Base-by-base conservation (phyloP, 2,329 filamentous ascomycete genomes). In the Fusarium sp. region DNA sequence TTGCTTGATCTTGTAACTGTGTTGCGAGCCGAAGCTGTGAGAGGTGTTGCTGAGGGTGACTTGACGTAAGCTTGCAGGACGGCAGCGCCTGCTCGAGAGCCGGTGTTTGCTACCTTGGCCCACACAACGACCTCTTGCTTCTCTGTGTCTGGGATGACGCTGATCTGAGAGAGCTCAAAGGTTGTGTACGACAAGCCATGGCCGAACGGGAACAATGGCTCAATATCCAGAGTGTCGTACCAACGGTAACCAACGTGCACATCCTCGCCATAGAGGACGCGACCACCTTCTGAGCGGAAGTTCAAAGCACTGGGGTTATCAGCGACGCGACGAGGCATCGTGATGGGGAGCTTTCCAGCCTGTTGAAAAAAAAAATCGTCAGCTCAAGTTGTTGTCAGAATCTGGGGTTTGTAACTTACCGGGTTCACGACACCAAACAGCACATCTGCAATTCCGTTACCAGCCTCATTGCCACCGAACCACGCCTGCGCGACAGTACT, bases 81-180 rank as follows among this genome's bases (percentile, higher is more conserved):
- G 35, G 80, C 77, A 13, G 78, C 70, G 9, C 81, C 81, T 1
- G 73, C 64, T 18, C 62, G 70, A 7, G 70, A 57, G 48, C 78
- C 79, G 1, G 75, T 80, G 71, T 80, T 80, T 39, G 71, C 48
- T 6, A 87, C 85, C 76, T 88, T 91, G 75, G 92, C 90, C 13
- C 34, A 32, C 25, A 71, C 56, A 13, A 48, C 32, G 16, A 75
- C 30, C 27, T 70, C 48, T 45, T 54, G 48, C 18, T 18, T 35
- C 7, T 23, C 23, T 10, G 32, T 23, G 20, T 63, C 14, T 6
- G 20, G 18, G 1, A 52, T 35, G 7, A 58, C 45, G 5, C 45
- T 52, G 6, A 68, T 20, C 1, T 64, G 35, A 5, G 69, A 74
- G 4, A 74, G 32, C 32, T 66, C 64, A 65, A 75, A 75, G 2